phyloP scores from a whole-genome alignment of 352 stramenopile genomes.

The Pythium sp. region DNA sequence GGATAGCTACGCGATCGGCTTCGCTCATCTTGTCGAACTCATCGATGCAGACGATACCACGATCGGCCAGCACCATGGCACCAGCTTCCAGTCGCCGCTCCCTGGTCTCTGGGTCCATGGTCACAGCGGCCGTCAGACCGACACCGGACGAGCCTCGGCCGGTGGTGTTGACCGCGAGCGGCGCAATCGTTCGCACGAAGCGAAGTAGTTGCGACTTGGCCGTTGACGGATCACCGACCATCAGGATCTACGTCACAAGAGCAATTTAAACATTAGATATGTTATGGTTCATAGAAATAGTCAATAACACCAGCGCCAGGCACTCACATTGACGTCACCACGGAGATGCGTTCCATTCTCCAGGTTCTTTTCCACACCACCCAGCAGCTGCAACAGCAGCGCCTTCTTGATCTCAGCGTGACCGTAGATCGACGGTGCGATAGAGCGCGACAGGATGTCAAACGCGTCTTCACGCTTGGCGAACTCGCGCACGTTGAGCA shows the following conservation, averaged over 20 bases:
- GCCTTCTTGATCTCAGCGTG: conserved; percentile 98
- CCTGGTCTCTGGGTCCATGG: conserved; percentile 94
- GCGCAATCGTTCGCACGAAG: conserved; percentile 95
- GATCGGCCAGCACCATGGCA: conserved; percentile 99
- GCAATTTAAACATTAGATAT: conserved; percentile 8
- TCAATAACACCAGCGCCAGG: neutral
- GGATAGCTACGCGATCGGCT: conserved; percentile 98
- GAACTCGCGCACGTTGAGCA: conserved; percentile 93
- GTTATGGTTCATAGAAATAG: no score
- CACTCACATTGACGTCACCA: conserved; percentile 97
- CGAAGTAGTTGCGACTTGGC: conserved; percentile 98
- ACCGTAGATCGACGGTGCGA: conserved; percentile 98
- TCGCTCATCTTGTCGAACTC: conserved; percentile 99
- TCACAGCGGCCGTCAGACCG: conserved; percentile 98
- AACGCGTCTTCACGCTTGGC: conserved; percentile 88
- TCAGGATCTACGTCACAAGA: conserved; percentile 57
- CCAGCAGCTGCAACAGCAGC: conserved; percentile 80
- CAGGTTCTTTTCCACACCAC: conserved; percentile 95
- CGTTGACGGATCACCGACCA: conserved; percentile 98
- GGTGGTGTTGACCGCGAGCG: conserved; percentile 90
- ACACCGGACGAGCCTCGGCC: conserved; percentile 81
- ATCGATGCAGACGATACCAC: conserved; percentile 99
- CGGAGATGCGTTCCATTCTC: conserved; percentile 99
- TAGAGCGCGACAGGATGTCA: conserved; percentile 91
- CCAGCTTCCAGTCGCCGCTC: conserved; percentile 95